Evolutionary conservation across 176 grass and related monocot species (phyloP).

Genomic region (Carex cristatella): DNA sequence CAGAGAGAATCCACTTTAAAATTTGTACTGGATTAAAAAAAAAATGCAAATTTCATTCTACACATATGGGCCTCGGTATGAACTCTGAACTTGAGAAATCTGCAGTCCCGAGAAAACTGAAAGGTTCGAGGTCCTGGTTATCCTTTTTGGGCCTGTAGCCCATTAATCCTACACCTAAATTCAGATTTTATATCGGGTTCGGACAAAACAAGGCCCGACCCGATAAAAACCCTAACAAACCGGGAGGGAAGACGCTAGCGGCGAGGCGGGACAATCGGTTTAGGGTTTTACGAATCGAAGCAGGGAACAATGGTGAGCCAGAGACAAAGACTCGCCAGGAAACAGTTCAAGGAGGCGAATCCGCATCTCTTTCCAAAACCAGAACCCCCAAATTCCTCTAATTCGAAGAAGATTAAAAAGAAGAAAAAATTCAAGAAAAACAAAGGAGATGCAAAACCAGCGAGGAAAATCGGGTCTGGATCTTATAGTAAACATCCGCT

Average conservation of each 20-base stretch:
- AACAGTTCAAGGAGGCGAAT: slow-evolving; percentile 64
- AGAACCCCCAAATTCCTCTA: slow-evolving; percentile 16
- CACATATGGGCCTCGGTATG: no score
- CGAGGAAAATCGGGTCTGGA: slow-evolving; percentile 1
- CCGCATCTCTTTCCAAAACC: slow-evolving; percentile 37
- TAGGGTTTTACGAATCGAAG: slow-evolving; percentile 3
- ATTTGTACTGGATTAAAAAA: no score
- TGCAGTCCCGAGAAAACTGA: not conserved
- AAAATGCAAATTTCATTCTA: no score
- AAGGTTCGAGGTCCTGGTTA: not conserved
- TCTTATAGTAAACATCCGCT: slow-evolving; percentile 56
- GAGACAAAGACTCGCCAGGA: slow-evolving; percentile 56
- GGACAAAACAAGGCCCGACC: not conserved
- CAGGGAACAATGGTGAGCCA: slow-evolving; percentile 56
- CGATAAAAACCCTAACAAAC: slow-evolving; percentile 4
- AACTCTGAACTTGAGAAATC: no score
- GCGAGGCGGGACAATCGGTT: not conserved
- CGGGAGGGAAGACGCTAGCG: not conserved
- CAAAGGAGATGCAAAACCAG: slow-evolving; percentile 20
- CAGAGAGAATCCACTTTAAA: no score
- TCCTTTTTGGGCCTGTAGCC: not conserved
- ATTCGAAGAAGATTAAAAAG: slow-evolving; percentile 40
- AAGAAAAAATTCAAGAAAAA: slow-evolving; percentile 37
- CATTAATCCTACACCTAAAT: not conserved
- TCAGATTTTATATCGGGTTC: not conserved